These are phyloP conservation scores for Balamuthia mandrillaris DNA, from an alignment of 208 protist species.

Conservation along the genomic window DNA sequence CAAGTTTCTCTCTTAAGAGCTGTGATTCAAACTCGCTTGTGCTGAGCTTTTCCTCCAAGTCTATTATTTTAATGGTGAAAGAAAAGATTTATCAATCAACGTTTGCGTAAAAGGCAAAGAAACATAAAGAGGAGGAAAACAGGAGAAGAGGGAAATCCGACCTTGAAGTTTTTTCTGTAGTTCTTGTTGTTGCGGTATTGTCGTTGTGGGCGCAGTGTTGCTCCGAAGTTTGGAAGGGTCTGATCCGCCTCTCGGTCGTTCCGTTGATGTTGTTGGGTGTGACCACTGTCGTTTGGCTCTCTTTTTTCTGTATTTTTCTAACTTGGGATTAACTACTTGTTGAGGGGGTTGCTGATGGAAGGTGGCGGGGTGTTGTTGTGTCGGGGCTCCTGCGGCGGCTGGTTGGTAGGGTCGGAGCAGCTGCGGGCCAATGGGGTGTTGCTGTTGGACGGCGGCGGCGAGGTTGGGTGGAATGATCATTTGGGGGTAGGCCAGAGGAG, in stretches of 20 bases:
- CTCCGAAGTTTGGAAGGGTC: neutral
- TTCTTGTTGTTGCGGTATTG: neutral
- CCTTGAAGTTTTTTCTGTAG: conserved; percentile 3
- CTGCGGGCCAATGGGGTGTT: neutral
- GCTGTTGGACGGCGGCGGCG: neutral
- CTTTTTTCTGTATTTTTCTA: conserved; percentile 1
- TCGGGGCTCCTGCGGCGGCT: neutral
- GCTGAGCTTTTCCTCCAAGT: neutral
- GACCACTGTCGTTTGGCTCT: conserved; percentile 10
- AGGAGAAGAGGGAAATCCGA: neutral
- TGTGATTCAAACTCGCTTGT: neutral
- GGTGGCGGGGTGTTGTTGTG: neutral
- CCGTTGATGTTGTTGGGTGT: neutral
- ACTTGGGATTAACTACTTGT: neutral
- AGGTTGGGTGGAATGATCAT: conserved; percentile 18
- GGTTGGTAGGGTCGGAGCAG: neutral
- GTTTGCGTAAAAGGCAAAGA: neutral
- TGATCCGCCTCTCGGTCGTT: neutral
- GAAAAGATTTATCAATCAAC: neutral
- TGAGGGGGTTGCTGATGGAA: neutral
- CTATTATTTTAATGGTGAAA: neutral
- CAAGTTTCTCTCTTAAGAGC: conserved; percentile 4
- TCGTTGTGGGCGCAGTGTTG: neutral
- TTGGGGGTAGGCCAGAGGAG: conserved; percentile 10
- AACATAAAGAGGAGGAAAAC: neutral